Evolutionary conservation across 75 land plant genomes (phyloP), one percentile per base, ranked within the genome.

Genomic region (Cryptomeria japonica): DNA sequence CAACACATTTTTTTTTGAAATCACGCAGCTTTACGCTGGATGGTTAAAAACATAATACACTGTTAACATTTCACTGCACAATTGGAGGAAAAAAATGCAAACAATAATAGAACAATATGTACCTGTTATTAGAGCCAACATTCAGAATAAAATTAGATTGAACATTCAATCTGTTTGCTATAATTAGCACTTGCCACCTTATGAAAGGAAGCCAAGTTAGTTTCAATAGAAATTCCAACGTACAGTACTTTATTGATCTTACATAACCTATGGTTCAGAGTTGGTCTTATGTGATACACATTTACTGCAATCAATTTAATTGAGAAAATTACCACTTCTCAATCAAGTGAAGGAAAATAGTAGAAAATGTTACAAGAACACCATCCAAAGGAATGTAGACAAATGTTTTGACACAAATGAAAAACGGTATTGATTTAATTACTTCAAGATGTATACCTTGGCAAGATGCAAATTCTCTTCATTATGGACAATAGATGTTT

Each of bases 401-500:
- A 34, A 70, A n/a, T 4, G 18, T 16, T 70, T 70, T 70, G 77
- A 75, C 77, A 34, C 77, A 32, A 32, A 25, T 32, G 13, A 13
- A 75, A 25, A 72, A 72, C 9, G 3, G 77, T 75, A 75, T 75
- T 34, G 15, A 75, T 32, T 64, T 25, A 64, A 64, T 75, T 75
- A 75, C 77, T 75, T 12, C 15, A 34, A 75, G 37, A 75, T 75
- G 16, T 75, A 34, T 75, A 75, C 34, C 77, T 75, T 75, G 77
- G 38, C 77, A 75, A 82, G 49, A 82, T 41, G 84, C 49, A 44
- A 41, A 41, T 82, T 44, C 49, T 44, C 49, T 53, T 56, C 68
- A 85, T 56, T 85, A 85, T 56, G 86, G 42, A 51, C 41, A 85
- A 39, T 18, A 47, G 58, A 85, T 85, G 86, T 56, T 55, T 53